Evolutionary conservation across 2,329 filamentous ascomycete genomes (phyloP).

Genomic region (Akanthomyces uredinophilus): DNA sequence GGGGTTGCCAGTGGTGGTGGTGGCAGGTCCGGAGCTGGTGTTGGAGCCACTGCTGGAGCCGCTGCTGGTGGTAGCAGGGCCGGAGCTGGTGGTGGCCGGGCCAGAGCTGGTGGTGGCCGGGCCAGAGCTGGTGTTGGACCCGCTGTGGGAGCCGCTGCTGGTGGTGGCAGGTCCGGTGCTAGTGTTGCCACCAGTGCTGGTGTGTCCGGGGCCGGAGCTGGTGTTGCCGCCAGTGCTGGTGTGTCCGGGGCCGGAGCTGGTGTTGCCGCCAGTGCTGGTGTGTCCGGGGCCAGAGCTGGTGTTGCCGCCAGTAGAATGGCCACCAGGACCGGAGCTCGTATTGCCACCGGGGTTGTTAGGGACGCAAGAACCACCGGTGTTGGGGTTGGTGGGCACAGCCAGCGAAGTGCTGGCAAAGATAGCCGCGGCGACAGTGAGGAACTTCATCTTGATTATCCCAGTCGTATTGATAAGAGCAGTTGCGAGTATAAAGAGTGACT

Average conservation of each 20-base stretch:
- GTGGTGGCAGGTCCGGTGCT: background rate
- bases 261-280: background rate
- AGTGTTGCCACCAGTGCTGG: background rate
- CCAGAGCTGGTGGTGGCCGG: background rate
- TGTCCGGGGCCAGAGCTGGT: background rate
- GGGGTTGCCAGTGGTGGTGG: background rate
- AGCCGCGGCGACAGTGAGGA: conserved; percentile 16
- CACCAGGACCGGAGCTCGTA: background rate
- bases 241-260: background rate
- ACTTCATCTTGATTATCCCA: conserved; percentile 18
- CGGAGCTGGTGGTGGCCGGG: background rate
- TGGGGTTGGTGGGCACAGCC: conserved; percentile 16
- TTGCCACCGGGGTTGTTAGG: background rate
- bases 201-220: background rate
- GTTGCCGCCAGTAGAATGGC: background rate
- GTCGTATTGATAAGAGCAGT: background rate
- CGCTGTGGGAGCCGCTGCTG: background rate
- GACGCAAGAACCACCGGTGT: background rate
- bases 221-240: conserved; percentile 4
- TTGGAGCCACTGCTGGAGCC: background rate
- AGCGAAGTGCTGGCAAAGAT: conserved; percentile 15
- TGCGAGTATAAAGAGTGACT: conserved; percentile 3
- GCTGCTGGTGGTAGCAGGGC: background rate
- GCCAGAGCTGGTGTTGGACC: background rate
- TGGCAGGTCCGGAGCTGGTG: background rate